phyloP scores from a whole-genome alignment of 495 filamentous ascomycete genomes.

The Trichodelitschia bisporula region DNA sequence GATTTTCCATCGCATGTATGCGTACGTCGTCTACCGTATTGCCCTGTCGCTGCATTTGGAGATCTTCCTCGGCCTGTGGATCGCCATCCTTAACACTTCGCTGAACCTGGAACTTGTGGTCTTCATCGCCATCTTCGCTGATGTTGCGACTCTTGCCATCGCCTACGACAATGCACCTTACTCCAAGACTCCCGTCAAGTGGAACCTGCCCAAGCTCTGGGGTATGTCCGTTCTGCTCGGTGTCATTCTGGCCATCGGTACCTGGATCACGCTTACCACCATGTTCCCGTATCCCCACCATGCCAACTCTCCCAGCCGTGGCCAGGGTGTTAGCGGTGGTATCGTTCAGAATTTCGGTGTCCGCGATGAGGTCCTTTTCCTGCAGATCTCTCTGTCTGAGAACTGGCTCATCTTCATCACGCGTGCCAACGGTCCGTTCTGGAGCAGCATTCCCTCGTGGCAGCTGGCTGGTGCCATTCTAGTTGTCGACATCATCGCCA shows the following conservation, averaged over 20 bases:
- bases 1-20: constrained; percentile 95
- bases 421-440: constrained; percentile 67
- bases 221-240: constrained; percentile 71
- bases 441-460: constrained; percentile 64
- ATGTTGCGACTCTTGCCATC: constrained; percentile 79
- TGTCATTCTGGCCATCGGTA: constrained; percentile 52
- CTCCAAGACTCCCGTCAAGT: constrained; percentile 70
- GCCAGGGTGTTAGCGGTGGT: constrained; percentile 30
- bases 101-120: constrained; percentile 72
- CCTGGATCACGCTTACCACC: constrained; percentile 36
- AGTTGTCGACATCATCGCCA: constrained; percentile 57
- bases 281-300: constrained; percentile 13
- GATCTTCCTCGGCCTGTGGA: constrained; percentile 78
- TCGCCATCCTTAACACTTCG: constrained; percentile 58
- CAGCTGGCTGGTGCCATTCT: constrained; percentile 54
- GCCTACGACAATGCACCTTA: constrained; percentile 86
- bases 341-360: constrained; percentile 73
- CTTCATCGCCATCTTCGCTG: constrained; percentile 85
- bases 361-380: constrained; percentile 61
- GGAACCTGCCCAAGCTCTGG: constrained; percentile 85
- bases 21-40: constrained; percentile 90
- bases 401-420: constrained; percentile 97
- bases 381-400: constrained; percentile 74
- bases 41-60: constrained; percentile 75
- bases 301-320: constrained; percentile 6